Evolutionary conservation across 1,284 basidiomycete genomes (phyloP), one percentile per base, ranked within the genome.

Genomic region (Hymenochaete sp.): DNA sequence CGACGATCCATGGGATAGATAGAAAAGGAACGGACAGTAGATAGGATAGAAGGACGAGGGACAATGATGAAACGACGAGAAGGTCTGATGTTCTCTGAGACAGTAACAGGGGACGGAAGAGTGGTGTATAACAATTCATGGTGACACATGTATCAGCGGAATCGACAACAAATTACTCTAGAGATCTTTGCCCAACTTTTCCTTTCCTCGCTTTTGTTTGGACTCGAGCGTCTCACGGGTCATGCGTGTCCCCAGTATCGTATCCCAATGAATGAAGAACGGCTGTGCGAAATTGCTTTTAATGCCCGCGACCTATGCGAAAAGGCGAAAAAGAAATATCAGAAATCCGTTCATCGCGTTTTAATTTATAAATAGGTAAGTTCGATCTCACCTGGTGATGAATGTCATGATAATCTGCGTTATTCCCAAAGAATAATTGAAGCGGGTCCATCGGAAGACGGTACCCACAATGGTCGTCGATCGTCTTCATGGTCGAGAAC

Each of bases 391-490:
- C 84, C 73, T 91, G 88, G 64, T 98, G 95, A 62, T 98, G 95
- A 51, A 98, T 96, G 63, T 98, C 95, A 63, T 98, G 95, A 63
- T 97, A 99, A 62, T 96, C 91, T 2, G 93, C 88, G 59, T 91
- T 96, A 63, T 99, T 99, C n/a, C 75, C 71, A 50, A 85, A 90
- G 46, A 97, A 57, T 55, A 90, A 59, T 62, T 98, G 93, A 38
- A 93, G 68, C 1, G 89, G 89, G 59, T 96, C 93, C 65, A 83
- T 92, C 43, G 91, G 91, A 18, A 98, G 66, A 21, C 65, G 72
- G 62, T 96, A 97, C 1, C 95, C 95, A 53, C 93, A 97, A 63
- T 98, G 95, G 62, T 98, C 96, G 56, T 97, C 93, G 36, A 98
- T 92, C 1, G 95, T 98, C 71, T 99, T 99, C 57, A 89, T 67